Evolutionary conservation across 2,329 filamentous ascomycete genomes (phyloP).

Genomic region (Exserohilum rostratum): DNA sequence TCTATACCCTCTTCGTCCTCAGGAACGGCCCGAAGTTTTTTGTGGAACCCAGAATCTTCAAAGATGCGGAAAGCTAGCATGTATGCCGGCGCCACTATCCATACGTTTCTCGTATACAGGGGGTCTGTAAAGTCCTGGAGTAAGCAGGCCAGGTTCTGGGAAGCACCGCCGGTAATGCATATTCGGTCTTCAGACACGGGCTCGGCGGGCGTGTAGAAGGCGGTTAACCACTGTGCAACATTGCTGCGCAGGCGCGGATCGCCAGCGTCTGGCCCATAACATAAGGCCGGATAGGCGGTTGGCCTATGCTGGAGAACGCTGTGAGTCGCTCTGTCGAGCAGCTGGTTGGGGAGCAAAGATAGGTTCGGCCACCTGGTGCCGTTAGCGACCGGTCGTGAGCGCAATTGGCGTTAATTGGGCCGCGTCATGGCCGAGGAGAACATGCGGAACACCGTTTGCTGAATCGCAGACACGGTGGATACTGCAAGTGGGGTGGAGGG

Average conservation of each 20-base stretch:
- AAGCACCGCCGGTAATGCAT: constrained; percentile 83
- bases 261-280: constrained; percentile 81
- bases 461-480: constrained; percentile 5
- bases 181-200: constrained; percentile 65
- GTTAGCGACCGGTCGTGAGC: constrained; percentile 24
- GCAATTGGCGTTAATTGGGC: constrained; percentile 14
- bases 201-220: constrained; percentile 61
- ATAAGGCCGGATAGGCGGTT: constrained; percentile 68
- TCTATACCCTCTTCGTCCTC: constrained; percentile 82
- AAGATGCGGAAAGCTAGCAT: constrained; percentile 87
- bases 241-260: constrained; percentile 61
- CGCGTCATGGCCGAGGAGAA: constrained; percentile 20
- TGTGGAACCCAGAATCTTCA: constrained; percentile 75
- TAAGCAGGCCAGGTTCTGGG: constrained; percentile 78
- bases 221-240: constrained; percentile 72
- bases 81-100: constrained; percentile 83
- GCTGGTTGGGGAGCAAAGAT: constrained; percentile 67
- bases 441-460: constrained; percentile 7
- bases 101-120: constrained; percentile 73
- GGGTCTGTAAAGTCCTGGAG: constrained; percentile 83
- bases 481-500: constrained; percentile 6
- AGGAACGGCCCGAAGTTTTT: constrained; percentile 70
- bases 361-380: constrained; percentile 67
- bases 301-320: constrained; percentile 65
- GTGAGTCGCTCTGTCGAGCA: constrained; percentile 66